A percentile compares a stretch with the other conserved stretches of the same genome.
phyloP scores from a whole-genome alignment of 345 rosid genomes.

The Aurinia saxatilis region DNA sequence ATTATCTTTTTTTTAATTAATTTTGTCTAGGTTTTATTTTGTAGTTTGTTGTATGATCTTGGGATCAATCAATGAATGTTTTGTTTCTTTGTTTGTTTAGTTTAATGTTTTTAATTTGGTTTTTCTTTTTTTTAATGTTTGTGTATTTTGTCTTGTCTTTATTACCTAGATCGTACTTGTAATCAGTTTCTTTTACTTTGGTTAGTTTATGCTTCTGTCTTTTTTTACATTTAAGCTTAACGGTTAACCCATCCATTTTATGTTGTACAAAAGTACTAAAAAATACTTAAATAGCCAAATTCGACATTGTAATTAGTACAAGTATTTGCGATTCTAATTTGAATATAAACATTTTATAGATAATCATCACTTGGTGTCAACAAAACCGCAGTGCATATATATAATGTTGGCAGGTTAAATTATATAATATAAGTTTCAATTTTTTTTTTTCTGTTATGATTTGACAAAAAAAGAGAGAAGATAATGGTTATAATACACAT shows the following conservation, averaged over 20 bases:
- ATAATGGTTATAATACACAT: neutral
- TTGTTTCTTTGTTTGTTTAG: conserved; percentile 11
- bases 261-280: neutral
- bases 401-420: neutral
- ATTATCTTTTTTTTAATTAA: conserved; percentile 9
- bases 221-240: conserved; percentile 12
- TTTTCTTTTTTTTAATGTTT: neutral
- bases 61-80: conserved; percentile 33
- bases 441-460: neutral
- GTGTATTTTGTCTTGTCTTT: conserved; percentile 2
- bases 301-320: neutral
- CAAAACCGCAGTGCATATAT: neutral
- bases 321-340: no score
- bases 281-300: neutral
- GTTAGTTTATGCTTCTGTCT: conserved; percentile 23
- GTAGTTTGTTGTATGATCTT: conserved; percentile 28
- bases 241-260: neutral
- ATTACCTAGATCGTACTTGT: conserved; percentile 9
- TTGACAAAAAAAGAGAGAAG: neutral
- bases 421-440: neutral
- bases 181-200: conserved; percentile 13
- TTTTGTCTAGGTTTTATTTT: conserved; percentile 24
- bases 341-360: no score
- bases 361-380: neutral
- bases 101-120: conserved; percentile 23